Conservation (phyloP, 78 protist genomes). For the Speleostelium caveatum region DNA sequence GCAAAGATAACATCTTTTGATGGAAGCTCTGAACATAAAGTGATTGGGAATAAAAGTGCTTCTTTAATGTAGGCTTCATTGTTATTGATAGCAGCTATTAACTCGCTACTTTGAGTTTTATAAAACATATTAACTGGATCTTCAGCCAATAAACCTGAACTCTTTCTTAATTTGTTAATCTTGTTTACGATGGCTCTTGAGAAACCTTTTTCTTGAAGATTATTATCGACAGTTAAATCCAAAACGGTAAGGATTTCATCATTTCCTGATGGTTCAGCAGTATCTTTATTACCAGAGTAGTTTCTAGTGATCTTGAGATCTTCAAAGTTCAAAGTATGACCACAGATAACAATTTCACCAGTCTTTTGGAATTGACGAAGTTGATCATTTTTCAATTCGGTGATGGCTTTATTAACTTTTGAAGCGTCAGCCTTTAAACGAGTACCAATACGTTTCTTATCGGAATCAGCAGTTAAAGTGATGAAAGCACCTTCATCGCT, state of each 20-base stretch:
- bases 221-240: constrained; percentile 54
- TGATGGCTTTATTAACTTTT: constrained; percentile 30
- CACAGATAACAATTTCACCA: constrained; percentile 28
- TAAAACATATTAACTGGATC: constrained; percentile 63
- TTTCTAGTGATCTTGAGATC: constrained; percentile 71
- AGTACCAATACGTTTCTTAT: constrained; percentile 76
- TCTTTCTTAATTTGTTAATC: constrained; percentile 96
- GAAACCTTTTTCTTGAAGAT: constrained; percentile 75
- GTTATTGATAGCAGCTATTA: constrained; percentile 12
- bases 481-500: constrained; percentile 72
- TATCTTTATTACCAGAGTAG: constrained; percentile 23
- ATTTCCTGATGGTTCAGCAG: constrained; percentile 72
- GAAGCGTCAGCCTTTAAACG: constrained; percentile 46
- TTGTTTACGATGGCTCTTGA: constrained; percentile 91
- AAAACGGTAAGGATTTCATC: constrained; percentile 83
- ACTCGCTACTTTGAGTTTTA: constrained; percentile 9
- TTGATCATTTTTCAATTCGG: constrained; percentile 54
- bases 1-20: constrained; percentile 7
- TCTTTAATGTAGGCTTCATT: constrained; percentile 11
- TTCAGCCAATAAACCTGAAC: constrained; percentile 48
- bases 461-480: constrained; percentile 67
- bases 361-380: constrained; percentile 76
- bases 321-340: constrained; percentile 59
- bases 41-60: constrained; percentile 13
- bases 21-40: background rate